Evolutionary conservation across 2,329 filamentous ascomycete genomes (phyloP).

Genomic region (Cladophialophora psammophila): DNA sequence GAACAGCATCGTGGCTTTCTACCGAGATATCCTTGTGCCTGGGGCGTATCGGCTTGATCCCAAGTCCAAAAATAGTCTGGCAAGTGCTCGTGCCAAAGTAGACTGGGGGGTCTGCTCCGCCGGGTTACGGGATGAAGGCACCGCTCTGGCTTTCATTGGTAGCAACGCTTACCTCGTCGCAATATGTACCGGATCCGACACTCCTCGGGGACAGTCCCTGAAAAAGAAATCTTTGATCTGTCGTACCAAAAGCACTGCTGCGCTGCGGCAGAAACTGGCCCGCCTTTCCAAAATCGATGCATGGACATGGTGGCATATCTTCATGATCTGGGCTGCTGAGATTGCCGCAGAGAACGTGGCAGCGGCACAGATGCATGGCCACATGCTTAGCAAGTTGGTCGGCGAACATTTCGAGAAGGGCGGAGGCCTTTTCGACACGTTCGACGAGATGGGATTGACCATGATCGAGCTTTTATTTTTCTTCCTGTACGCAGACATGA

Average conservation of each 20-base stretch:
- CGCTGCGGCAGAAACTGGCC: background rate
- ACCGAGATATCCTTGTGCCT: background rate
- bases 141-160: constrained; percentile 1
- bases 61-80: background rate
- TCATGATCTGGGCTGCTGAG: constrained; percentile 3
- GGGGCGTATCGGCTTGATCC: background rate
- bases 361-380: background rate
- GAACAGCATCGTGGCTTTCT: background rate
- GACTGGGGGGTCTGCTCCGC: background rate
- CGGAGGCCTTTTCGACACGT: background rate
- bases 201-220: background rate
- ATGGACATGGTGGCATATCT: constrained; percentile 2
- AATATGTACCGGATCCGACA: background rate
- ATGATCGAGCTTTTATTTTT: constrained; percentile 6
- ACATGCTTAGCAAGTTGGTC: background rate
- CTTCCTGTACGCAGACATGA: constrained; percentile 2
- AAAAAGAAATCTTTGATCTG: background rate
- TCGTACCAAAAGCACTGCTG: background rate
- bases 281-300: background rate
- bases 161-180: background rate
- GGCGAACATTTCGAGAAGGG: background rate
- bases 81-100: background rate
- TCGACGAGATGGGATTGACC: background rate
- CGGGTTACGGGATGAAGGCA: background rate
- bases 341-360: background rate